Conservation (phyloP, 2,329 filamentous ascomycete species). For the Pochonia chlamydosporia region DNA sequence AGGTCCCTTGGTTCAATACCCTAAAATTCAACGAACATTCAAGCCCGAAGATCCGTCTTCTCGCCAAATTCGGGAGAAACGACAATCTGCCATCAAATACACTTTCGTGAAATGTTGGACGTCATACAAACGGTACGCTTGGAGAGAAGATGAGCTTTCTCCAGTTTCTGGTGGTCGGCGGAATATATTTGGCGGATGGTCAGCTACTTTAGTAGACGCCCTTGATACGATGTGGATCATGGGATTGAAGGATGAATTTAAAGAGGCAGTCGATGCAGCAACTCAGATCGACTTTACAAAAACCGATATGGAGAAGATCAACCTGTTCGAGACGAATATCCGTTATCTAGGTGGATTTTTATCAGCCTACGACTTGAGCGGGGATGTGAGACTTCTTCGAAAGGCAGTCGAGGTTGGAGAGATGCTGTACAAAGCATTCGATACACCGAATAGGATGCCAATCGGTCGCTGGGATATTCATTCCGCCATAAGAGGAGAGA, state of each 20-base stretch:
- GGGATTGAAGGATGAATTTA: constrained; percentile 51
- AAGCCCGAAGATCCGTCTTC: too few relatives aligned
- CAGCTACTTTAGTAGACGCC: constrained; percentile 53
- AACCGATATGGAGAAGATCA: constrained; percentile 34
- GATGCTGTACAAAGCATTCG: constrained; percentile 46
- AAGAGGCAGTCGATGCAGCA: constrained; percentile 43
- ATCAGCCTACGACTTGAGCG: constrained; percentile 43
- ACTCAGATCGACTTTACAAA: constrained; percentile 43
- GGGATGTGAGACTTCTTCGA: constrained; percentile 33
- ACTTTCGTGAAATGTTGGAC: constrained; percentile 41
- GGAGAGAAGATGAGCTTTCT: constrained; percentile 45
- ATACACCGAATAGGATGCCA: constrained; percentile 46
- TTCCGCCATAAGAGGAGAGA: constrained; percentile 17
- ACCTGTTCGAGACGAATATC: constrained; percentile 49
- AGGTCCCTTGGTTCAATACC: too few relatives aligned
- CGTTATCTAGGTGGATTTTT: constrained; percentile 48
- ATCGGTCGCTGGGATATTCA: constrained; percentile 22
- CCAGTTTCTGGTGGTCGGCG: constrained; percentile 42
- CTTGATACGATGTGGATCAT: constrained; percentile 60
- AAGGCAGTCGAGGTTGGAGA: constrained; percentile 47
- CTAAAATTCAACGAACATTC: too few relatives aligned
- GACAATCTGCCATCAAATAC: constrained; percentile 33
- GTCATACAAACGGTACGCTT: constrained; percentile 46
- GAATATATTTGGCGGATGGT: constrained; percentile 48
- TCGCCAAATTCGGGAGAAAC: too few relatives aligned